A percentile compares a stretch with the other conserved stretches of the same genome.
Evolutionary conservation across 805 yeast species (phyloP).

Genomic region (Candida insectalens): DNA sequence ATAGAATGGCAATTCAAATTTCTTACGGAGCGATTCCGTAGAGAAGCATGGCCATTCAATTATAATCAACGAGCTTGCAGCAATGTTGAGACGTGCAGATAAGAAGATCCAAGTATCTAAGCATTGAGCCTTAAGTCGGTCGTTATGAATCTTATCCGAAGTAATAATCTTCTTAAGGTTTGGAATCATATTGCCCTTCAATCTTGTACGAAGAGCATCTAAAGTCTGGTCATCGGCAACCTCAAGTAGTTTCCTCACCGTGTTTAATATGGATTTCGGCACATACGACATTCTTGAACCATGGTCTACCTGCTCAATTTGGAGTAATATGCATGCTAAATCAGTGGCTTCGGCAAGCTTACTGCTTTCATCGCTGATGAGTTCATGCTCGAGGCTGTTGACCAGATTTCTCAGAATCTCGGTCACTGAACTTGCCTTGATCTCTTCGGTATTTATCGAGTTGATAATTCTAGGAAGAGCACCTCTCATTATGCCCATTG

Average conservation of each 20-base stretch:
- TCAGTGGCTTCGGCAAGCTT: constrained; percentile 4
- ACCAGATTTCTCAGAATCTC: constrained; percentile 1
- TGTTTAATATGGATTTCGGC: constrained; percentile 4
- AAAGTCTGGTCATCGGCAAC: background rate
- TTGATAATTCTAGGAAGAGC: constrained; percentile 1
- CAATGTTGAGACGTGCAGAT: constrained; percentile 6
- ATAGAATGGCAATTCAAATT: constrained; percentile 17
- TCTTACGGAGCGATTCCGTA: constrained; percentile 6
- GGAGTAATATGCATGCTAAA: constrained; percentile 5
- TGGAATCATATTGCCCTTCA: constrained; percentile 10
- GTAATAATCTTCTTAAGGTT: constrained; percentile 11
- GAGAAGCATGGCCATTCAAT: constrained; percentile 24
- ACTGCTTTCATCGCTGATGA: background rate
- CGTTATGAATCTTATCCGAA: constrained; percentile 6
- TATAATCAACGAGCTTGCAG: constrained; percentile 14
- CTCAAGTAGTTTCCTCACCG: constrained; percentile 3
- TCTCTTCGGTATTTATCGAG: constrained; percentile 1
- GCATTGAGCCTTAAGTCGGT: constrained; percentile 8
- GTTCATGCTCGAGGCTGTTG: background rate
- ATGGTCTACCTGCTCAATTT: constrained; percentile 6
- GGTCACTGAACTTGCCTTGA: background rate
- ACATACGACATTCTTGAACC: constrained; percentile 5
- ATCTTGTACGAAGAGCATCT: constrained; percentile 1
- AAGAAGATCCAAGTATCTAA: constrained; percentile 14
- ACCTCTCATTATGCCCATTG: constrained; percentile 7